Base-by-base conservation (phyloP, 1,284 basidiomycete genomes). In the Boletus semigastroideus region DNA sequence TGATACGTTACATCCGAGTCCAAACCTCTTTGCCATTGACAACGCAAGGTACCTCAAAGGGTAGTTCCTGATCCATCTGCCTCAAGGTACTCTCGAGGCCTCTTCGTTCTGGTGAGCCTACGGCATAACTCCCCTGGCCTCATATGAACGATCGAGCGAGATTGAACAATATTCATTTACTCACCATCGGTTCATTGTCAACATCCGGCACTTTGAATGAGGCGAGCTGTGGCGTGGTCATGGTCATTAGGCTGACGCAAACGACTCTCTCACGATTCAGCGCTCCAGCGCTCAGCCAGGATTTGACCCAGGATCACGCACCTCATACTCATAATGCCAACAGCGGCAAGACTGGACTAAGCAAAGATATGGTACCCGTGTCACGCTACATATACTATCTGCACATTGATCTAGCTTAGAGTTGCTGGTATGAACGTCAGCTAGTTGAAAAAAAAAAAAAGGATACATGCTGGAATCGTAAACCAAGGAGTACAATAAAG, bases 151-250 rank as follows among this genome's bases (percentile, higher is more conserved):
- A 51, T 40, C 10, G 22, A 47, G n/a, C 16, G 19, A 22, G 9
- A 33, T 19, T 17, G 19, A 48, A 42, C n/a, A 16, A 22, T 14
- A 5, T 9, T 28, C 46, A 6, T 37, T 34, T 25, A 69, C 79
- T 65, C 62, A 92, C 92, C 90, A 96, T 90, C 46, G 91, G 89
- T 74, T 97, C 94, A 86, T 98, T 98, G 53, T 89, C 80, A 67
- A 93, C 80, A 33, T 72, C 78, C 37, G 93, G 93, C 51, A 91
- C 79, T 67, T 86, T 88, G 83, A 94, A 94, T 14, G 81, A 63
- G 20, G 90, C 92, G 49, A 94, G 85, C 63, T 92, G 85, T 45
- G 87, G 81, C 47, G 77, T 80, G 46, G 79, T 60, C 81, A 82
- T 83, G 58, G 31, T 37, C 10, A 37, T 17, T 47, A 58, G 42